Evolutionary conservation across 352 stramenopile genomes (phyloP).

Genomic region (Peronospora belbahrii): DNA sequence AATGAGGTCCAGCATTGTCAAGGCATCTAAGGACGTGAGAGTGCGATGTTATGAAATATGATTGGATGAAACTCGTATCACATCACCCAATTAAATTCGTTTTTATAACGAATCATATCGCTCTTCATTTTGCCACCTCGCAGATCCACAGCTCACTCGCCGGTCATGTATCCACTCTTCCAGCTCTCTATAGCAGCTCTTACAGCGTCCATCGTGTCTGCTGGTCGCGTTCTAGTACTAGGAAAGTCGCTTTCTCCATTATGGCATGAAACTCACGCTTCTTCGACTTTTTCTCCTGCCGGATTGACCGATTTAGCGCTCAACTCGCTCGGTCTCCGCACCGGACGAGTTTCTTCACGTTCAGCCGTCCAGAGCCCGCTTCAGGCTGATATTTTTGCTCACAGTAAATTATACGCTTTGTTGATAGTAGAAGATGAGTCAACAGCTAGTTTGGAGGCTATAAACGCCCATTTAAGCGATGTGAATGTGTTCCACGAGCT

Average conservation of each 20-base stretch:
- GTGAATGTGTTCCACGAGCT: conserved; percentile 23
- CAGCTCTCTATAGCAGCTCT: conserved; percentile 13
- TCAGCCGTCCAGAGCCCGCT: conserved; percentile 22
- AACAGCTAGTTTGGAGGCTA: conserved; percentile 6
- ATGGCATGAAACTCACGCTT: conserved; percentile 16
- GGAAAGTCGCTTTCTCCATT: conserved; percentile 11
- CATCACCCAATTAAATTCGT: too few species aligned
- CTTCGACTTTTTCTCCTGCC: conserved; percentile 18
- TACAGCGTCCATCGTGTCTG: conserved; percentile 2
- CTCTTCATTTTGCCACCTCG: conserved; percentile 4
- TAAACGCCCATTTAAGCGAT: conserved; percentile 19
- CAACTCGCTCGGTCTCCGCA: conserved; percentile 27
- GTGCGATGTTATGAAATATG: too few species aligned
- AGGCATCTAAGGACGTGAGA: too few species aligned
- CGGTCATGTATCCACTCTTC: conserved; percentile 11
- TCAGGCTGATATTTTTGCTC: conserved; percentile 37
- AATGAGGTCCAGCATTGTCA: conserved; percentile 25
- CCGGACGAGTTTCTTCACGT: conserved; percentile 16
- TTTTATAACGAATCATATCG: conserved; percentile 1
- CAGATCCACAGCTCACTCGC: conserved; percentile 21
- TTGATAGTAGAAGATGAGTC: conserved; percentile 26
- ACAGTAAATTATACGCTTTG: conserved; percentile 27
- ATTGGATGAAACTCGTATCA: too few species aligned
- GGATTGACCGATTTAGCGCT: conserved; percentile 36
- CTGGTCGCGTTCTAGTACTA: conserved; percentile 27